Evolutionary conservation across 2,329 filamentous ascomycete species (phyloP), one percentile per base, ranked within the genome.

Genomic region (Aschersonia sp.): DNA sequence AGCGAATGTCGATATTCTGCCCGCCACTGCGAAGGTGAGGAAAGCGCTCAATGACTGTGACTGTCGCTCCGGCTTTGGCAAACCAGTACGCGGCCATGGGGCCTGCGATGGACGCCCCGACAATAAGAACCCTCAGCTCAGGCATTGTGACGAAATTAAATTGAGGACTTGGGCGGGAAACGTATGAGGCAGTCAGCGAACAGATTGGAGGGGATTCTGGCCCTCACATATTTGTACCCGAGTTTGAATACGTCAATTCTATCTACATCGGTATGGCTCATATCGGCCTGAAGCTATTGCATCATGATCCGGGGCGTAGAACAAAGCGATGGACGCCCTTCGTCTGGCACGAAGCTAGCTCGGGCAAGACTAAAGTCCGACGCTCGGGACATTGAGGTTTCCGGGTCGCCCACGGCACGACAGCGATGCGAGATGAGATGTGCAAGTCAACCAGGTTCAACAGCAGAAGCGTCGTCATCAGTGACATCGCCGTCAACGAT

Each of bases 11-110:
- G 43, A 67, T 50, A n/a, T 59, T 59, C 35, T 67, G 64, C 4
- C 64, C 64, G 59, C 42, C 56, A 58, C 49, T 64, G 4, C 59
- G 58, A 9, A 62, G n/a, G 44, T 48, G n/a, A 2, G 63, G 54
- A 44, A 59, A 63, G 9, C 63, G 59, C 48, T 70, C 67, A 43
- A 70, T 53, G n/a, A 70, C 51, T 0, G 66, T 68, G 46, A 68
- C 59, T 1, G 45, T 51, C 6, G 59, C 59, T 1, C 60, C 57
- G 6, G 57, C 53, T 49, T 52, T 57, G 41, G 55, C 54, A 9
- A 60, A 53, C 58, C 57, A 60, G 52, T 60, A 60, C 2, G 58
- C 58, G 6, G 56, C 52, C 5, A 57, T 55, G 10, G 58, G 60
- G 6, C 60, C 60, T 9, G 58, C 60, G 47, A 63, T 60, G 46